phyloP scores from a whole-genome alignment of 2,329 filamentous ascomycete species.

The Cryphonectria japonica region DNA sequence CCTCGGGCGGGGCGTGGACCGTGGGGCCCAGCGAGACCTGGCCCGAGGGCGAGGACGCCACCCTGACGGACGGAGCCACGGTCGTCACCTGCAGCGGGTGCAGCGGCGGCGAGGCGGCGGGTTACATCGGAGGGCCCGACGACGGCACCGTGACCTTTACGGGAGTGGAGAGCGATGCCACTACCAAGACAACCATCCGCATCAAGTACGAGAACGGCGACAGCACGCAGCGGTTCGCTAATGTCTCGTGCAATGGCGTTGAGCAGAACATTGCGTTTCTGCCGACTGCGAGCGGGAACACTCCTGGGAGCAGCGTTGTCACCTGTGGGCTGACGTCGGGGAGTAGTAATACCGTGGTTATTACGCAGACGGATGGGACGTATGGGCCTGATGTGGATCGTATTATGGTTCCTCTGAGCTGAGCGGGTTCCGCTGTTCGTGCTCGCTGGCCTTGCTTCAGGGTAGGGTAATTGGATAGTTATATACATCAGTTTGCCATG shows the following conservation, averaged over 20 bases:
- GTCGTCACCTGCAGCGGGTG: constrained; percentile 55
- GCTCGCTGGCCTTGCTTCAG: too few species aligned
- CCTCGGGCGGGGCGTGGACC: constrained; percentile 30
- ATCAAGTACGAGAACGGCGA: constrained; percentile 64
- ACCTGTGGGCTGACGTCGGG: constrained; percentile 53
- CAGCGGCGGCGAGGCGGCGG: constrained; percentile 53
- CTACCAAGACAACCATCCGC: constrained; percentile 54
- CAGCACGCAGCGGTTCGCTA: constrained; percentile 52
- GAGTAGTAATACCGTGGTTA: constrained; percentile 50
- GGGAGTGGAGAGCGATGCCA: constrained; percentile 46
- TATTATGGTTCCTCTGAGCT: constrained; percentile 51
- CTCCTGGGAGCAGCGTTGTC: constrained; percentile 49
- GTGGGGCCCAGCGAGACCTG: constrained; percentile 48
- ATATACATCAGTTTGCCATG: too few species aligned
- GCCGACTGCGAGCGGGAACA: constrained; percentile 46
- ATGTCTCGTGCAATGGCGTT: constrained; percentile 60
- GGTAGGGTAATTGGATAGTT: not conserved
- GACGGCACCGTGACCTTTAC: constrained; percentile 52
- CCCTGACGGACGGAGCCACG: constrained; percentile 50
- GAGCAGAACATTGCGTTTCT: constrained; percentile 56
- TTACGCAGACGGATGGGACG: constrained; percentile 45
- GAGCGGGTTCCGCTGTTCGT: not conserved
- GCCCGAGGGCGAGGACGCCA: constrained; percentile 56
- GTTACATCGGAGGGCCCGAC: constrained; percentile 57
- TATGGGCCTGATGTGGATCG: constrained; percentile 59